Evolutionary conservation across 164 flowering plant genomes (phyloP).

Genomic region (Piper longum): DNA sequence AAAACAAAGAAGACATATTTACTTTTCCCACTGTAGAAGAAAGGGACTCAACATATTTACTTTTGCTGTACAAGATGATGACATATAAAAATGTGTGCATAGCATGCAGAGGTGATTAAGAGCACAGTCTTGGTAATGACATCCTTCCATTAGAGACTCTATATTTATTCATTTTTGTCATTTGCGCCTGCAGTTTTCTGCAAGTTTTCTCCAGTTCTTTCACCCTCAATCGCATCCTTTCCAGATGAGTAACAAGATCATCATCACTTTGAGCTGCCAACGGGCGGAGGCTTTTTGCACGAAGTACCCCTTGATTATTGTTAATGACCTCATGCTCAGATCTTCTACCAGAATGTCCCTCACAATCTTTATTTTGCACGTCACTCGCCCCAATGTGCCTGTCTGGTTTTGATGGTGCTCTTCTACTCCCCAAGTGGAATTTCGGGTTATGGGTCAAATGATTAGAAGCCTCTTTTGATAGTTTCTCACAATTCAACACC

Average conservation of each 20-base stretch:
- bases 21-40: neutral
- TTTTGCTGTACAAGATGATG: neutral
- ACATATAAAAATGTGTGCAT: neutral
- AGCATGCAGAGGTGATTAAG: conserved; percentile 20
- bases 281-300: conserved; percentile 32
- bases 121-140: conserved; percentile 69
- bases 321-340: conserved; percentile 6
- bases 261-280: conserved; percentile 30
- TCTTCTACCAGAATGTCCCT: conserved; percentile 10
- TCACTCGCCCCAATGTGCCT: conserved; percentile 6
- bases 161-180: conserved; percentile 19
- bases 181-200: conserved; percentile 62
- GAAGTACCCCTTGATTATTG: conserved; percentile 35
- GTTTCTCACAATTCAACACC: conserved; percentile 58
- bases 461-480: conserved; percentile 54
- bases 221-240: conserved; percentile 87
- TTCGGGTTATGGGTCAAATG: conserved; percentile 61
- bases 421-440: conserved; percentile 44
- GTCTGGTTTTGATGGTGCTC: conserved; percentile 25
- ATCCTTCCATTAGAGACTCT: conserved; percentile 15
- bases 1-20: neutral
- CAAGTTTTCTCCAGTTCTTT: conserved; percentile 76
- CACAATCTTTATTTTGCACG: conserved; percentile 10
- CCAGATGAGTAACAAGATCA: conserved; percentile 45
- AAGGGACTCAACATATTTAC: neutral